Base-by-base conservation (phyloP, 192 early-diverging fungal species). In the Podila horticola region DNA sequence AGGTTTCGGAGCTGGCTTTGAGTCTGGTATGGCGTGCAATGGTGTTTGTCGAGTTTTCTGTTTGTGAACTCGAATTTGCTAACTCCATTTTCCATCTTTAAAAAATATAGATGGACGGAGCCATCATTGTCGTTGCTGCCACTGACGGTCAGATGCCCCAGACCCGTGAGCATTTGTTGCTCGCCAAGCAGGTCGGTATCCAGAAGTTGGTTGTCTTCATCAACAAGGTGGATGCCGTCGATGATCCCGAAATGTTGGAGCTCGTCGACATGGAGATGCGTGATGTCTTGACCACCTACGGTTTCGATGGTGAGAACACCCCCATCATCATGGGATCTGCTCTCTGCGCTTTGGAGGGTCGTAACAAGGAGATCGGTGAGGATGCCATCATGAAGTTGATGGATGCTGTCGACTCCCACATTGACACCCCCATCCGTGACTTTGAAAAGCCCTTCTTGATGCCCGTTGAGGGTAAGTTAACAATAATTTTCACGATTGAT, bases 261-360 rank as follows among this genome's bases (percentile, higher is more conserved):
- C 91, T 99, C 65, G 96, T 99, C 55, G 96, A 99, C 68, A 97
- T 98, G 96, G 97, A 98, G 85, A 98, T 99, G 96, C 94, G 97
- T 75, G 97, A 97, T 85, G 90, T 98, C 64, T 82, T 98, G 33
- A 71, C 79, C 58, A 92, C 96, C 82, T 99, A 99, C 83, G 94
- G 93, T 58, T 99, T 94, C 83, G 91, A 95, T 67, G 95, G 96
- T 74, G 97, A 99, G 63, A 88, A 92, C 55, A 91, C 92, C 52
- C 98, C 96, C 11, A 94, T 99, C 62, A 84, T 98, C 74, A 91
- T 92, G 86, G 98, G 96, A 29, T 97, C 96, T 58, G 98, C 97
- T 41, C 88, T 98, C 71, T 96, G 96, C 71, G 98, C 98, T 67
- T 90, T 99, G 61, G 97, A 99, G 85, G 93, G 91, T 75, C 90